These are phyloP conservation scores for Priceomyces melissophilus DNA, from an alignment of 805 yeast species.

Conservation along the genomic window DNA sequence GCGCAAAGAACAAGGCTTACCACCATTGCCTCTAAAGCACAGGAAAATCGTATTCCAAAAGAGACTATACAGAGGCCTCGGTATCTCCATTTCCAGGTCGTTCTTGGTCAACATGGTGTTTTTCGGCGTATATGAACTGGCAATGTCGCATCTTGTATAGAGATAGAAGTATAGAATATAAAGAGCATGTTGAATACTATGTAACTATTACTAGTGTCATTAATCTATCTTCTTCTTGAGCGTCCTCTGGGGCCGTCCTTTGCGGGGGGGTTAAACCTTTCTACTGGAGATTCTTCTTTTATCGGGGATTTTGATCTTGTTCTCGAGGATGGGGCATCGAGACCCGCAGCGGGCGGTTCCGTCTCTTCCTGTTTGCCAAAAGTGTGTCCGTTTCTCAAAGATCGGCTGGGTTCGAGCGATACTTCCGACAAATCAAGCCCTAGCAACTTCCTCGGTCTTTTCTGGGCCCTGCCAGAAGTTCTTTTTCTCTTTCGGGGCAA, in stretches of 20 bases:
- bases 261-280: conserved; percentile 1
- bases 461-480: conserved; percentile 1
- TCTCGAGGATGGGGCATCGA: conserved; percentile 27
- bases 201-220: no score
- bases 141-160: conserved; percentile 49
- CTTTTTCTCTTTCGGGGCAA: not conserved
- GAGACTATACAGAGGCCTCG: conserved; percentile 70
- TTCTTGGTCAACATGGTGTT: conserved; percentile 72
- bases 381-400: conserved; percentile 23
- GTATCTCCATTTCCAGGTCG: conserved; percentile 70
- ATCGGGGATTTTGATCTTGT: conserved; percentile 36
- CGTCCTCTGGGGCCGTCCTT: conserved; percentile 15
- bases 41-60: conserved; percentile 33
- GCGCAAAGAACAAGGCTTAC: conserved; percentile 45
- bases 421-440: conserved; percentile 23
- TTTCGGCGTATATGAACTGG: conserved; percentile 66
- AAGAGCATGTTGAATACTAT: no score
- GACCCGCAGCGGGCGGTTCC: not conserved
- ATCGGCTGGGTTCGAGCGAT: conserved; percentile 19
- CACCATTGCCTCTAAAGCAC: conserved; percentile 31
- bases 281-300: conserved; percentile 6
- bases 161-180: not conserved
- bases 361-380: conserved; percentile 10
- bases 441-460: conserved; percentile 10
- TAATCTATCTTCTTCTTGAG: conserved; percentile 7